Evolutionary conservation across 176 grass and related monocot genomes (phyloP).

Genomic region (Hordeum marinum): DNA sequence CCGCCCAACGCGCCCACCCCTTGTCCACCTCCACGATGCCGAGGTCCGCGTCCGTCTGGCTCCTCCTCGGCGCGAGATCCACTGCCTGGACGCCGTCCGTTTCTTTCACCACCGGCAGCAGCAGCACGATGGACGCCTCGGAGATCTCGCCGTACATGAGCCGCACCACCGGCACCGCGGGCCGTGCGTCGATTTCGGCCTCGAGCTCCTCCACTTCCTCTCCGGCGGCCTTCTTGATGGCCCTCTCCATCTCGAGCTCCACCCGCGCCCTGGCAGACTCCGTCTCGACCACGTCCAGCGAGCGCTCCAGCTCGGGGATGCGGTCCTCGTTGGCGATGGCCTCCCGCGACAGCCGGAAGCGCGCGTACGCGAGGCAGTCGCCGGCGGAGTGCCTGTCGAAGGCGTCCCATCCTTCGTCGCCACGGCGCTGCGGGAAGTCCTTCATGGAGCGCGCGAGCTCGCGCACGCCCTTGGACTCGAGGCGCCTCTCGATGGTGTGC

Average conservation of each 20-base stretch:
- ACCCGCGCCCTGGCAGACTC: conserved; percentile 32
- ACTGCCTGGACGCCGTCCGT: conserved; percentile 49
- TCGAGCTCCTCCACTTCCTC: conserved; percentile 32
- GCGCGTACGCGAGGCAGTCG: conserved; percentile 78
- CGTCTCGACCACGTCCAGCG: conserved; percentile 51
- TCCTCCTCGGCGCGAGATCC: conserved; percentile 43
- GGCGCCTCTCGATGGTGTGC: conserved; percentile 31
- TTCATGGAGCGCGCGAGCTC: conserved; percentile 62
- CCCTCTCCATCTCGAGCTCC: conserved; percentile 50
- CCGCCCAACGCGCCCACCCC: conserved; percentile 71
- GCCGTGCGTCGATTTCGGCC: background rate
- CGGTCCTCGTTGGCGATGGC: conserved; percentile 24
- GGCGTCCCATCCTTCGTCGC: conserved; percentile 49
- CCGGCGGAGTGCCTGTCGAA: conserved; percentile 48
- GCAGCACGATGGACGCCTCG: conserved; percentile 56
- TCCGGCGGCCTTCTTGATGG: conserved; percentile 21
- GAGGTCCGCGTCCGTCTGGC: conserved; percentile 47
- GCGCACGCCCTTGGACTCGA: conserved; percentile 52
- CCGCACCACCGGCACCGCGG: conserved; percentile 46
- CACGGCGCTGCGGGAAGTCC: conserved; percentile 60
- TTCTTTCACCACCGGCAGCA: conserved; percentile 58
- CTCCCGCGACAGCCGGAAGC: conserved; percentile 67
- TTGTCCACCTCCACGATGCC: conserved; percentile 66
- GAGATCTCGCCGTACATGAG: conserved; percentile 64
- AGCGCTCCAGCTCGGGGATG: conserved; percentile 48